A percentile compares a stretch with the other conserved stretches of the same genome.
phyloP scores from a whole-genome alignment of 805 yeast genomes.

The Suhomyces kilbournensis region DNA sequence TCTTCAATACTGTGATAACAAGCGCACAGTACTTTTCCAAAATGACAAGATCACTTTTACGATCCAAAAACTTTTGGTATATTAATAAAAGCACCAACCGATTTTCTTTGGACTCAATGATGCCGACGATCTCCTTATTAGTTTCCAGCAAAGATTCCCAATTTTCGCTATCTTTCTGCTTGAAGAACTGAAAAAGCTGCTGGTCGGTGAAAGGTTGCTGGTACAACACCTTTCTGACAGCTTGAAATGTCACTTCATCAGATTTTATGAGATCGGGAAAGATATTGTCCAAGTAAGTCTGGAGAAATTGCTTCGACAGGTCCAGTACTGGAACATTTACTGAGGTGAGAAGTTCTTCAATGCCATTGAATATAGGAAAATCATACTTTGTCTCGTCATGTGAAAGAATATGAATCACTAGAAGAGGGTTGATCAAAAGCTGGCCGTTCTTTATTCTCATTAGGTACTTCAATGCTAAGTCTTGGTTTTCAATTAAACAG shows the following conservation, averaged over 20 bases:
- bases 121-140: constrained; percentile 6
- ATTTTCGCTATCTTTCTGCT: constrained; percentile 7
- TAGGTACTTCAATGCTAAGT: constrained; percentile 5
- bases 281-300: constrained; percentile 8
- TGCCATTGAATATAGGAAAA: constrained; percentile 7
- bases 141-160: constrained; percentile 6
- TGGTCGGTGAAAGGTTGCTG: background rate
- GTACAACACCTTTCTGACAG: background rate
- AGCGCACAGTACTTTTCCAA: constrained; percentile 6
- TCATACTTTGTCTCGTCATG: background rate
- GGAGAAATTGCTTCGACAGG: background rate
- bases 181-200: constrained; percentile 2
- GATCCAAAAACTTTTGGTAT: background rate
- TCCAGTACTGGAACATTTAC: background rate
- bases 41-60: background rate
- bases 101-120: background rate
- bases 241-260: background rate
- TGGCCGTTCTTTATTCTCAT: constrained; percentile 10
- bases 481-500: constrained; percentile 2
- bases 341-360: background rate
- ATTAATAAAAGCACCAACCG: background rate
- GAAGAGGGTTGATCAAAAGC: constrained; percentile 12
- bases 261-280: constrained; percentile 4
- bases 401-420: constrained; percentile 10
- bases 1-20: constrained; percentile 1